Conservation (phyloP, 108 stramenopile species). For the Pseudonitzschia multistriata region DNA sequence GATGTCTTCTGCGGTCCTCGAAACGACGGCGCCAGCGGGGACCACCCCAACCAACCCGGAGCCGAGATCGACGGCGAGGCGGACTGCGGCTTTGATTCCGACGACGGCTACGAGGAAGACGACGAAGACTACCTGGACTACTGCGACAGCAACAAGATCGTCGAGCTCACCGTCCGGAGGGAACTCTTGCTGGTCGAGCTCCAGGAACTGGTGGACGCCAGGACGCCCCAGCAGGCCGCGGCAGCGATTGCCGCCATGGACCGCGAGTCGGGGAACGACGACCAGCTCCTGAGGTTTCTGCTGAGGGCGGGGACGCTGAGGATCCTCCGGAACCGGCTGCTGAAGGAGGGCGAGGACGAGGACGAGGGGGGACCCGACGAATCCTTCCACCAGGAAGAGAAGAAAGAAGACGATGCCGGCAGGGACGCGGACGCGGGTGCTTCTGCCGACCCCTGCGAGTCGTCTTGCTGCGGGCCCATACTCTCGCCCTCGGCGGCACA, state of each 20-base stretch:
- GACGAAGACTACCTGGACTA: constrained; percentile 1
- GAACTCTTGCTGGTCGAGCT: constrained; percentile 32
- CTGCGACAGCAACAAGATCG: constrained; percentile 28
- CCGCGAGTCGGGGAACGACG: constrained; percentile 17
- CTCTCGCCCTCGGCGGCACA: constrained; percentile 18
- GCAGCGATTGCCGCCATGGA: constrained; percentile 23
- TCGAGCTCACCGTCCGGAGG: constrained; percentile 24
- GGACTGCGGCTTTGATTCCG: neutral
- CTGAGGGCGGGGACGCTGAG: constrained; percentile 21
- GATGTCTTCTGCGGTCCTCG: neutral
- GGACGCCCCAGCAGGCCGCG: constrained; percentile 18
- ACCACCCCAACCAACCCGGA: no score
- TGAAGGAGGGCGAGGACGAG: neutral
- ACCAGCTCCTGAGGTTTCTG: constrained; percentile 14
- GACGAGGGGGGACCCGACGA: neutral
- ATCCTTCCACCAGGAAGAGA: neutral
- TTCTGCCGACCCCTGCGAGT: no score
- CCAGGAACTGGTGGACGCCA: constrained; percentile 37
- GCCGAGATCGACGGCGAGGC: neutral
- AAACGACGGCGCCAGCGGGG: neutral
- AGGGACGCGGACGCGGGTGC: neutral
- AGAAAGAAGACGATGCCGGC: neutral
- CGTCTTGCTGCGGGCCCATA: neutral
- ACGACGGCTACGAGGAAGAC: neutral
- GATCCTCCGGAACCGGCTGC: constrained; percentile 22